Evolutionary conservation across 2,329 filamentous ascomycete genomes (phyloP), one percentile per base, ranked within the genome.

Genomic region (Epichloe sibirici): DNA sequence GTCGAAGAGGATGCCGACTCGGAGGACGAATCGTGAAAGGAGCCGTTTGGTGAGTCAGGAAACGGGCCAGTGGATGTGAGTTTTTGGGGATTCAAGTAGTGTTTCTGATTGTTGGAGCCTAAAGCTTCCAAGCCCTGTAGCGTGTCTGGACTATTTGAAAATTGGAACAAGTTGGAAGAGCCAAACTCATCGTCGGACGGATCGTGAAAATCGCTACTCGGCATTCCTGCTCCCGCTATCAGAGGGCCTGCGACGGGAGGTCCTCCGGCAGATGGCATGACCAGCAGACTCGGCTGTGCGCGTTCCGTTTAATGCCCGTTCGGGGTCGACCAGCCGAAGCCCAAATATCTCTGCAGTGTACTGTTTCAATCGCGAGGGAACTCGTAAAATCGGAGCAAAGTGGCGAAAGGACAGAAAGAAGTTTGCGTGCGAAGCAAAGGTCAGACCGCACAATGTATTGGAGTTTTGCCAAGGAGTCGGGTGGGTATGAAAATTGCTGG

Each of bases 1-100:
- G 73, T 76, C 35, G 73, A 62, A 31, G 66, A 76, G 40, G 69
- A 70, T 12, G 73, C 73, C 8, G 76, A 78, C 55, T 78, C 75
- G 49, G 75, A 78, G 4, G 74, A 74, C 3, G 74, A 76, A 59
- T 78, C 75, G 53, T 69, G 70, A 49, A 71, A 74, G 11, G 68
- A 71, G 49, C 64, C 69, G 63, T 65, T 67, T 45, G 69, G 68
- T 39, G 69, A 72, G 56, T 69, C 67, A 49, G 68, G 70, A 45
- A 70, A 69, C n/a, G 70, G 69, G 15, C 67, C 68, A 21, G 63
- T 58, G 15, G 64, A 59, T 17, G 68, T 59, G 42, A 68, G 60
- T 40, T 68, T 63, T 53, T 66, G 63, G 6, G 66, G 63, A 40
- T 65, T 63, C 34, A 69, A 55, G 39, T 65, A 67, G 39, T 57